Evolutionary conservation across 768 basidiomycete genomes (phyloP).

Genomic region (Amyloporia xantha): DNA sequence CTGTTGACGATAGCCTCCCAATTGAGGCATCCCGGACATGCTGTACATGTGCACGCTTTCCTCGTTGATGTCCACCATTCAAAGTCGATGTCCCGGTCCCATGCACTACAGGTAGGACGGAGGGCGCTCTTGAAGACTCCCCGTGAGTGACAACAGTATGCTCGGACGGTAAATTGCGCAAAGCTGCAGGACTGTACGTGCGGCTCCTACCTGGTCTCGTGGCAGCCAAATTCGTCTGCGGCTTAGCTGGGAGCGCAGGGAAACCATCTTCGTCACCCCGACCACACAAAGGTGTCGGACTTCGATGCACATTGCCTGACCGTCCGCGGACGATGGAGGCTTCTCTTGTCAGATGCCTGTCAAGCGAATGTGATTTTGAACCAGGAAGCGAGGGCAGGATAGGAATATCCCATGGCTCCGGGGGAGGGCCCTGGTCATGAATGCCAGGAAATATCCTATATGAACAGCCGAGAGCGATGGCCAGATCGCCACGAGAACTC

Average conservation of each 20-base stretch:
- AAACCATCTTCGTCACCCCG: slow-evolving; percentile 55
- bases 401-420: slow-evolving; percentile 40
- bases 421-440: slow-evolving; percentile 29
- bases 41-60: neutral
- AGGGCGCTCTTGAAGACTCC: no score
- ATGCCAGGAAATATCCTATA: slow-evolving; percentile 49
- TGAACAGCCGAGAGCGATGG: slow-evolving; percentile 48
- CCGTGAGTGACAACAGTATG: no score
- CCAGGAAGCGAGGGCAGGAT: slow-evolving; percentile 9
- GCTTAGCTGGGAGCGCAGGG: slow-evolving; percentile 33
- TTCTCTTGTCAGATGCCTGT: slow-evolving; percentile 10
- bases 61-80: neutral
- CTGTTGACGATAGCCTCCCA: neutral
- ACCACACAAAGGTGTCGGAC: slow-evolving; percentile 33
- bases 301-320: slow-evolving; percentile 5
- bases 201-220: slow-evolving; percentile 33
- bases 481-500: slow-evolving; percentile 68
- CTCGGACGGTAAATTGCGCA: slow-evolving; percentile 37
- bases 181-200: slow-evolving; percentile 44
- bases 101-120: no score
- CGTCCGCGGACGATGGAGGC: slow-evolving; percentile 17
- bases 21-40: neutral
- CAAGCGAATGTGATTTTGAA: slow-evolving; percentile 15
- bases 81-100: neutral
- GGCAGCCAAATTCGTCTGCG: slow-evolving; percentile 30